Conservation (phyloP, 78 protist genomes). For the Monocercomonoides exilis region DNA sequence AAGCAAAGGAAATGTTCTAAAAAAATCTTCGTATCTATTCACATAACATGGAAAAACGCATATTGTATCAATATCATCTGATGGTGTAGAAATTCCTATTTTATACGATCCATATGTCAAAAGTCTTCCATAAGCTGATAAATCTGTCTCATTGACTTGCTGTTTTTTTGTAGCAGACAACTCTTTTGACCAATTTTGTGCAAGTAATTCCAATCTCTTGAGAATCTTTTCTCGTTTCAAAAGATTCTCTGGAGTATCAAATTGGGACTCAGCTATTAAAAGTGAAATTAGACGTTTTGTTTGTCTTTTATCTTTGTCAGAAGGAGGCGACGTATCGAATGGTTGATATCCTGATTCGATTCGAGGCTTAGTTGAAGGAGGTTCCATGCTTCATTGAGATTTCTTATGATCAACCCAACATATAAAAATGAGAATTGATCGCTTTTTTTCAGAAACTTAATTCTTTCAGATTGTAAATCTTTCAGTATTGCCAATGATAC, state of each 20-base stretch:
- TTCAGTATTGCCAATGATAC: too few species aligned
- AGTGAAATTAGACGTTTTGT: background rate
- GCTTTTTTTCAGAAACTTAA: too few species aligned
- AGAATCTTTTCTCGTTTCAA: background rate
- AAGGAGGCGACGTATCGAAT: background rate
- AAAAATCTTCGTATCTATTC: conserved; percentile 60
- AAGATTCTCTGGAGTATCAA: background rate
- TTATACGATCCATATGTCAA: conserved; percentile 91
- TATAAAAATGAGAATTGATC: too few species aligned
- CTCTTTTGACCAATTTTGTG: background rate
- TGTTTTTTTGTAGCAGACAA: background rate
- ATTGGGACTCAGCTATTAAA: background rate
- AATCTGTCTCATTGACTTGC: background rate
- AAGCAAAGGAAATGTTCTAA: conserved; percentile 32
- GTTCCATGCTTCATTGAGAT: too few species aligned
- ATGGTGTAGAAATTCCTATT: conserved; percentile 73
- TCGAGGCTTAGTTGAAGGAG: too few species aligned
- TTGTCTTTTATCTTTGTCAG: background rate
- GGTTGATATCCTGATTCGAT: background rate
- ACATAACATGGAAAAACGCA: conserved; percentile 70
- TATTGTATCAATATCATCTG: conserved; percentile 91
- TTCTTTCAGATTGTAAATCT: too few species aligned
- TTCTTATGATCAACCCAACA: too few species aligned
- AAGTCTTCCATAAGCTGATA: conserved; percentile 7
- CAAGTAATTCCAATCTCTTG: background rate